A percentile compares a stretch with the other conserved stretches of the same genome.
Conservation (phyloP, 164 flowering plant genomes). For the Vitis vinifera region DNA sequence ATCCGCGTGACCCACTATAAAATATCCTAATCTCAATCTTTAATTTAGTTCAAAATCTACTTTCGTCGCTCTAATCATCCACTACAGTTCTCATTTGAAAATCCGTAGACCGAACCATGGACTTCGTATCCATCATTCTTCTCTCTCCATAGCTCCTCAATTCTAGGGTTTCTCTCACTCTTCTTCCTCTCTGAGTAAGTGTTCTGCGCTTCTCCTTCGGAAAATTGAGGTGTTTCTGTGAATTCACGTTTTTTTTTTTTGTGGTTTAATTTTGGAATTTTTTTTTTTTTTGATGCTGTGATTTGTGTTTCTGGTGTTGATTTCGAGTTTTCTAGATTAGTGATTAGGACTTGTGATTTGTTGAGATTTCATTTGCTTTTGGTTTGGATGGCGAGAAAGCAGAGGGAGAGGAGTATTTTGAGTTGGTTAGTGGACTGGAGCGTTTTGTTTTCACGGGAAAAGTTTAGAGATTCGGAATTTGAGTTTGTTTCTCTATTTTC, state of each 20-base stretch:
- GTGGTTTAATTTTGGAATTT: neutral
- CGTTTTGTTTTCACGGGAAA: no score
- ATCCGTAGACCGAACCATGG: no score
- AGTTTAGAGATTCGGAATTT: no score
- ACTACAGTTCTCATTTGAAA: no score
- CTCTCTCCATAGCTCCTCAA: neutral
- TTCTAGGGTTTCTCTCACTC: conserved; percentile 2
- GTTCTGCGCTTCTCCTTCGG: neutral
- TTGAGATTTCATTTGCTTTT: no score
- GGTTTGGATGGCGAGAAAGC: no score
- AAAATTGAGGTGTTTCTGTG: neutral
- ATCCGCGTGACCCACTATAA: neutral
- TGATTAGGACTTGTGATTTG: no score
- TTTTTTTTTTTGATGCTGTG: neutral
- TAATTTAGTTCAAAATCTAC: neutral
- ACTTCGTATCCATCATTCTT: no score
- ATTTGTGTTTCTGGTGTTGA: neutral
- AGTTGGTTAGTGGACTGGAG: no score
- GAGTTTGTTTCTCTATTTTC: no score
- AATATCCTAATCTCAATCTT: neutral
- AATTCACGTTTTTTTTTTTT: neutral
- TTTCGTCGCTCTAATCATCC: neutral
- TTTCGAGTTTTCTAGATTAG: neutral
- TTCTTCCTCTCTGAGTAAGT: neutral
- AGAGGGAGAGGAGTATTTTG: no score